These are phyloP conservation scores for Alliaria petiolata DNA, from an alignment of 345 rosid genomes.

Conservation along the genomic window DNA sequence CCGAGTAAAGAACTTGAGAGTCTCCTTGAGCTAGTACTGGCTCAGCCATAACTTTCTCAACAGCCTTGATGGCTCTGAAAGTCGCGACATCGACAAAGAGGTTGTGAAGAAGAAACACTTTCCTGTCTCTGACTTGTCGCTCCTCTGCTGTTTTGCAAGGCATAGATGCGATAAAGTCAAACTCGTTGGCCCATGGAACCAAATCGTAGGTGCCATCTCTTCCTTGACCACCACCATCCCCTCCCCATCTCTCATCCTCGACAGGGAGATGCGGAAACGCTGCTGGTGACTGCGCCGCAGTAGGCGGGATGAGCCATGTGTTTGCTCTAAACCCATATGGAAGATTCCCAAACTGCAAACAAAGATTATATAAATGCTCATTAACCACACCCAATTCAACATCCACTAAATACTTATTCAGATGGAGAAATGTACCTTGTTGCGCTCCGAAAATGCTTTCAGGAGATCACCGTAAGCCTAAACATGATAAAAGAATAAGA, in stretches of 20 bases:
- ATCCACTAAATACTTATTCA: constrained; percentile 3
- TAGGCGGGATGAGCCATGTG: constrained; percentile 92
- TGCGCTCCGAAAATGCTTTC: constrained; percentile 86
- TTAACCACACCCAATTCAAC: background rate
- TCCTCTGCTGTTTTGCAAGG: constrained; percentile 89
- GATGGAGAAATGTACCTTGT: constrained; percentile 60
- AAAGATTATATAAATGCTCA: background rate
- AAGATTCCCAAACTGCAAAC: constrained; percentile 95
- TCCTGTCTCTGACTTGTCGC: constrained; percentile 92
- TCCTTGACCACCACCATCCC: constrained; percentile 93
- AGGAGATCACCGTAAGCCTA: constrained; percentile 88
- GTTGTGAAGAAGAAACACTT: constrained; percentile 93
- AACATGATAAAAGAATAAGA: constrained; percentile 11
- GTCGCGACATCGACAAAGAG: constrained; percentile 84
- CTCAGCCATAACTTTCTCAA: constrained; percentile 53
- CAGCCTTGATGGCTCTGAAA: constrained; percentile 75
- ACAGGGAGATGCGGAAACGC: constrained; percentile 68
- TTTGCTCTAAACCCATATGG: constrained; percentile 97
- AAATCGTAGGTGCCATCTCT: constrained; percentile 70
- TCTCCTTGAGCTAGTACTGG: constrained; percentile 32
- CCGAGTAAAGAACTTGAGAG: constrained; percentile 41
- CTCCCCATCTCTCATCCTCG: constrained; percentile 94
- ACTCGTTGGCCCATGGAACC: constrained; percentile 84
- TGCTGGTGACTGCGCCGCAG: constrained; percentile 69
- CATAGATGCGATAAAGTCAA: constrained; percentile 74